Percentiles rank a stretch among this genome's conserved stretches.
These are phyloP conservation scores for Phycomyces blakesleeanus DNA, from an alignment of 192 early-diverging fungal species.

Conservation along the genomic window DNA sequence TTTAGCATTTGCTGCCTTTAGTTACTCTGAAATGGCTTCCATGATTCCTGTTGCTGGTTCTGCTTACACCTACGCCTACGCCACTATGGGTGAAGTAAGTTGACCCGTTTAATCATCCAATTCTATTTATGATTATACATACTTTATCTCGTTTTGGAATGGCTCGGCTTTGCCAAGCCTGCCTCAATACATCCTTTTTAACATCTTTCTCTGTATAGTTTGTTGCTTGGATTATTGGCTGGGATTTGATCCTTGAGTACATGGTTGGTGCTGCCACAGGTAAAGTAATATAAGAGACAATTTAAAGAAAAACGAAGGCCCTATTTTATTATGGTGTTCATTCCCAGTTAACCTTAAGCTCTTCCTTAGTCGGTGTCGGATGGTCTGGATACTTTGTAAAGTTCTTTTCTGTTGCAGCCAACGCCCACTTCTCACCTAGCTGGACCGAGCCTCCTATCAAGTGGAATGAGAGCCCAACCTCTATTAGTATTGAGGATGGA, in stretches of 20 bases:
- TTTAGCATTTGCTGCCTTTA: conserved; percentile 63
- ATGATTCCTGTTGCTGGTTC: conserved; percentile 86
- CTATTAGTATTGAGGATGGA: conserved; percentile 39
- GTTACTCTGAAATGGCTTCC: conserved; percentile 84
- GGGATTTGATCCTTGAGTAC: conserved; percentile 89
- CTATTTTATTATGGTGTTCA: background rate
- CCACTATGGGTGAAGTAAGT: conserved; percentile 72
- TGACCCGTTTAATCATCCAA: background rate
- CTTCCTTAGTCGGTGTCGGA: conserved; percentile 62
- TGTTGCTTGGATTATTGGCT: conserved; percentile 86
- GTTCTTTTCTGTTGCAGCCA: conserved; percentile 65
- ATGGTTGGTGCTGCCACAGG: conserved; percentile 77
- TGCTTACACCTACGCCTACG: conserved; percentile 84
- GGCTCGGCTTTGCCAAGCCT: conserved; percentile 63
- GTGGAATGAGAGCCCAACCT: conserved; percentile 51
- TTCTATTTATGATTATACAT: background rate
- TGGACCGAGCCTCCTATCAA: conserved; percentile 70
- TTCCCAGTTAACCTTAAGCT: no score
- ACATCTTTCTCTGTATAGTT: conserved; percentile 24
- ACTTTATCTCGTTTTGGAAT: conserved; percentile 80
- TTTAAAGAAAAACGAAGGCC: background rate
- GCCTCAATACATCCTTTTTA: no score
- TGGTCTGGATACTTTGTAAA: conserved; percentile 80
- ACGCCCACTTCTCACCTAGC: conserved; percentile 38
- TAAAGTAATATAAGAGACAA: conserved; percentile 12